Evolutionary conservation across 805 yeast genomes (phyloP).

Genomic region (Lipomyces sp.): DNA sequence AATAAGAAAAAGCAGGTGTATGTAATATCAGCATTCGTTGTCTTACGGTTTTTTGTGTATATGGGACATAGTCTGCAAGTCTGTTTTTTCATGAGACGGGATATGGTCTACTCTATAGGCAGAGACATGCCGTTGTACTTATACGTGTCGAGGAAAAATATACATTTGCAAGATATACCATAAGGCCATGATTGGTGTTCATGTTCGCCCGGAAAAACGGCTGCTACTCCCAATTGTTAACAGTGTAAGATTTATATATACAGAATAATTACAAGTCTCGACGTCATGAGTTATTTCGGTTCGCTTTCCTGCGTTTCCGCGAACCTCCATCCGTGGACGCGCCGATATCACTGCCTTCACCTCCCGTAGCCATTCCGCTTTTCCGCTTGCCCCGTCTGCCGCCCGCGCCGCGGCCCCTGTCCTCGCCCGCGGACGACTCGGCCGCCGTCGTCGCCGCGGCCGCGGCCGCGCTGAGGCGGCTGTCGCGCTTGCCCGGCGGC

Average conservation of each 20-base stretch:
- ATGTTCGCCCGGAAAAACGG: too few species aligned
- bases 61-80: neutral
- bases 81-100: too few species aligned
- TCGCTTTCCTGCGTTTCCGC: constrained; percentile 4
- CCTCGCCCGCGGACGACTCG: constrained; percentile 24
- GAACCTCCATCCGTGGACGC: constrained; percentile 12
- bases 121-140: too few species aligned
- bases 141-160: too few species aligned
- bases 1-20: neutral
- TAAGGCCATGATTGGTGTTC: too few species aligned
- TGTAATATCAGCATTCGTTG: neutral
- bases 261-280: too few species aligned
- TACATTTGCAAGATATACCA: too few species aligned
- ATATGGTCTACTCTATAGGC: too few species aligned
- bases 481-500: too few species aligned
- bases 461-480: neutral
- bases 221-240: too few species aligned
- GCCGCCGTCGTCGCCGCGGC: constrained; percentile 1
- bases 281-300: too few species aligned
- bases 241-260: too few species aligned
- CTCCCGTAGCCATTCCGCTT: constrained; percentile 4
- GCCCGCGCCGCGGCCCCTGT: neutral
- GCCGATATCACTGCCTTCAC: constrained; percentile 15
- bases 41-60: neutral
- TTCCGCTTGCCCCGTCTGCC: constrained; percentile 5